phyloP scores from a whole-genome alignment of 2,329 filamentous ascomycete species.

The Colletotrichum simmondsii region DNA sequence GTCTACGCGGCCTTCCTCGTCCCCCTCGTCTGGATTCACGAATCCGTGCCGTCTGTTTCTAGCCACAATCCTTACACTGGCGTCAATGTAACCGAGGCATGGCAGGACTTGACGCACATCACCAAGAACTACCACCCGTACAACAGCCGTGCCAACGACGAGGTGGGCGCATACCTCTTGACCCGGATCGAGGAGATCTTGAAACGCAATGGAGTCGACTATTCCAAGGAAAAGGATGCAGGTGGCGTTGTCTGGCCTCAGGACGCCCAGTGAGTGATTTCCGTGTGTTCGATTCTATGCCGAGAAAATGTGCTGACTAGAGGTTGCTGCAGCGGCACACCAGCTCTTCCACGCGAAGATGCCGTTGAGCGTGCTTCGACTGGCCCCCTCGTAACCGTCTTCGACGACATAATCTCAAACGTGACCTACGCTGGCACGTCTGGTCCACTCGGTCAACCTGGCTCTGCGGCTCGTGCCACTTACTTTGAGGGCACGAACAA shows the following conservation, averaged over 20 bases:
- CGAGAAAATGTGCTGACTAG: not conserved
- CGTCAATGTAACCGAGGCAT: slow-evolving; percentile 86
- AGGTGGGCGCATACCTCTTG: slow-evolving; percentile 81
- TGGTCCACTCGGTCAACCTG: not conserved
- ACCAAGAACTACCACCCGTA: slow-evolving; percentile 86
- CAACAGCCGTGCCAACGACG: slow-evolving; percentile 86
- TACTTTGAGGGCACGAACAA: slow-evolving; percentile 96
- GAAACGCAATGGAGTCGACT: slow-evolving; percentile 65
- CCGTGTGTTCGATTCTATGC: no score
- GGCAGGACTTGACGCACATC: slow-evolving; percentile 82
- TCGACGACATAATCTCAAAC: slow-evolving; percentile 84
- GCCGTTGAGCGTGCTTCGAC: slow-evolving; percentile 33
- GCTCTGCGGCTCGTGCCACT: slow-evolving; percentile 53
- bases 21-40: slow-evolving; percentile 78
- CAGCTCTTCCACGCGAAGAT: not conserved
- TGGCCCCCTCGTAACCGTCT: slow-evolving; percentile 68
- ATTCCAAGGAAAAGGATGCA: slow-evolving; percentile 49
- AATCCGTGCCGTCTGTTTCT: slow-evolving; percentile 77
- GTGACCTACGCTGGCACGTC: slow-evolving; percentile 65
- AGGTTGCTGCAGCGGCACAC: not conserved
- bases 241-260: slow-evolving; percentile 44
- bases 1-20: slow-evolving; percentile 84
- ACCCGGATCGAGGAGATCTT: slow-evolving; percentile 77
- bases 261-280: slow-evolving; percentile 30
- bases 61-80: slow-evolving; percentile 66